These are phyloP conservation scores for Lumnitzera racemosa DNA, from an alignment of 345 rosid genomes.

Conservation along the genomic window DNA sequence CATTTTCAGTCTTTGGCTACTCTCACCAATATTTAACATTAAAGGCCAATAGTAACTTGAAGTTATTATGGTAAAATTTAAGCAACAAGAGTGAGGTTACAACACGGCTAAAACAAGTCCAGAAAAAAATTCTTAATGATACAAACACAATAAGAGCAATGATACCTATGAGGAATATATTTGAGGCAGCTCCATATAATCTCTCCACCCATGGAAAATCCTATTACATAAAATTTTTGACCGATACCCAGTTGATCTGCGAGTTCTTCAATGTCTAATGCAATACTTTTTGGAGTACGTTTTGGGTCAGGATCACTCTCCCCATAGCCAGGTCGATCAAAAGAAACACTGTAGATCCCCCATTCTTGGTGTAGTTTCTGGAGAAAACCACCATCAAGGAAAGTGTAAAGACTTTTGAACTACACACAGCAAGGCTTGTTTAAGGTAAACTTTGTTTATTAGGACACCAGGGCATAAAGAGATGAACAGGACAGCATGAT, in stretches of 20 bases:
- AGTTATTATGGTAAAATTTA: too few relatives aligned
- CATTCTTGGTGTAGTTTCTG: conserved; percentile 13
- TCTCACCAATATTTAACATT: too few relatives aligned
- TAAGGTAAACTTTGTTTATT: too few relatives aligned
- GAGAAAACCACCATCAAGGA: conserved; percentile 4
- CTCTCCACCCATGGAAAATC: conserved; percentile 17
- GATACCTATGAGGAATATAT: conserved; percentile 18
- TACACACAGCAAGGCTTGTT: background rate
- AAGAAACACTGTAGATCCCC: conserved; percentile 16
- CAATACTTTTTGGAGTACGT: conserved; percentile 12
- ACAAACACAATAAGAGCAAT: too few relatives aligned
- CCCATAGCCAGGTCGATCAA: conserved; percentile 22
- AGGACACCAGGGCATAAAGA: too few relatives aligned
- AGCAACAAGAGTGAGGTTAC: too few relatives aligned
- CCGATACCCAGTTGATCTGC: conserved; percentile 18
- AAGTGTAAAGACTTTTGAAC: background rate
- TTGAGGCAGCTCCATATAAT: conserved; percentile 16
- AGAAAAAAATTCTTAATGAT: background rate
- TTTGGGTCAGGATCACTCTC: conserved; percentile 21
- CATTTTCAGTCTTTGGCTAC: too few relatives aligned
- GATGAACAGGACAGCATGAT: too few relatives aligned
- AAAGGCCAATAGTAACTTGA: too few relatives aligned
- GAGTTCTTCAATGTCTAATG: conserved; percentile 18
- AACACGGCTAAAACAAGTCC: background rate
- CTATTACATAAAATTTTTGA: conserved; percentile 10